A percentile compares a stretch with the other conserved stretches of the same genome.
phyloP scores from a whole-genome alignment of 2,329 filamentous ascomycete species.

The Volutella citrinella region DNA sequence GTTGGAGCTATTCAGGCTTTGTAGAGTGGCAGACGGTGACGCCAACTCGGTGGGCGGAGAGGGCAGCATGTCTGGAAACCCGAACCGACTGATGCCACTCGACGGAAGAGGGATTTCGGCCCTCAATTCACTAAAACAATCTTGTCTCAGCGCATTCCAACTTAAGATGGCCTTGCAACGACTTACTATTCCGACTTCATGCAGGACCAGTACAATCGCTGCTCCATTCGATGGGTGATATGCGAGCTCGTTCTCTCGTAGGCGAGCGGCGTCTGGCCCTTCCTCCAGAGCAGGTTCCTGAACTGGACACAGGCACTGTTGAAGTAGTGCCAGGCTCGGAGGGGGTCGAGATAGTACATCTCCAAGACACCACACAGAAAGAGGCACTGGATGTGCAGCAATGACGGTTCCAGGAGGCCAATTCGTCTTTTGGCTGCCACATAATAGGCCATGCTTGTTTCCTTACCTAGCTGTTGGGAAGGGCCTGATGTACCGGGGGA shows the following conservation, averaged over 20 bases:
- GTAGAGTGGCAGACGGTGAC: no score
- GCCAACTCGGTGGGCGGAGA: conserved; percentile 19
- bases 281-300: conserved; percentile 34
- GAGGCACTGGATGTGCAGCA: conserved; percentile 35
- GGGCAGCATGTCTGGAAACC: conserved; percentile 31
- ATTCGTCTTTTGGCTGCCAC: conserved; percentile 23
- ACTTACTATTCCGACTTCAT: conserved; percentile 44
- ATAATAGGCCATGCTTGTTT: conserved; percentile 21
- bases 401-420: conserved; percentile 21
- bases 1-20: no score
- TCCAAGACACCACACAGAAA: conserved; percentile 38
- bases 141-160: no score
- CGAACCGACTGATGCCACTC: conserved; percentile 31
- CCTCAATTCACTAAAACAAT: conserved; percentile 37
- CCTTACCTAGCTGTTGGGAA: conserved; percentile 9
- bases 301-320: conserved; percentile 22
- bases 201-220: conserved; percentile 41
- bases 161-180: no score
- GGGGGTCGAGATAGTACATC: conserved; percentile 39
- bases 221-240: conserved; percentile 31
- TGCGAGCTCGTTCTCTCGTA: neutral
- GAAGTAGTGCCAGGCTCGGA: conserved; percentile 35
- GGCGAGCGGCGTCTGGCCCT: conserved; percentile 1
- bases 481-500: neutral
- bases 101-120: conserved; percentile 37